Base-by-base conservation (phyloP, 2,329 filamentous ascomycete genomes). In the Fusarium praegraminearum region DNA sequence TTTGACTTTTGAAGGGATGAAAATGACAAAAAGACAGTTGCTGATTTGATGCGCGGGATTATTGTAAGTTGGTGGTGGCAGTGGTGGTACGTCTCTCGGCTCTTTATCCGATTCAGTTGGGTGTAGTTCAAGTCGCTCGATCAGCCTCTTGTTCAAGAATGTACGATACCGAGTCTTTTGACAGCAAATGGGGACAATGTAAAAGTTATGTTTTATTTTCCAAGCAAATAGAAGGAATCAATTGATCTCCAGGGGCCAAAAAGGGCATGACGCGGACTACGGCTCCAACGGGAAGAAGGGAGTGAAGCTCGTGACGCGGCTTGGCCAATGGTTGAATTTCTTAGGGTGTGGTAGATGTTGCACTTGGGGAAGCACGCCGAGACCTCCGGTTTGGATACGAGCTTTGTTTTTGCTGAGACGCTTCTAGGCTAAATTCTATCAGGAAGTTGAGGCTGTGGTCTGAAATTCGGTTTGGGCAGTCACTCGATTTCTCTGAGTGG, bases 301-400 rank as follows among this genome's bases (percentile, higher is more conserved):
- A 35, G 46, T 58, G 49, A 71, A 65, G 67, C 68, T 57, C 60
- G 68, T 71, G 68, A 71, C 68, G 68, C 68, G 68, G 68, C 56
- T 52, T 56, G 55, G 30, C 67, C 67, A 70, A 70, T 71, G 50
- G 30, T 24, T 41, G 63, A 10, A 10, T 32, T 50, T 22, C 36
- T 40, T 12, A 40, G n/a, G 41, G 45, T 68, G 61, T 67, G 55
- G 61, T 57, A 54, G 60, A 55, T 62, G 65, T 68, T 63, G 64
- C 55, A 65, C 69, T 64, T 67, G 46, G 66, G 43, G 20, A 30
- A 61, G 44, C 35, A 54, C 49, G 68, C 68, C 68, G 68, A 71
- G 64, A 33, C 24, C 64, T 65, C 68, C 68, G 68, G 53, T 51
- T 54, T 58, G 52, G 46, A 71, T 71, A 71, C 68, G 68, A 71